Conservation (phyloP, 2,329 filamentous ascomycete genomes). For the Atkinsonella hypoxylon region DNA sequence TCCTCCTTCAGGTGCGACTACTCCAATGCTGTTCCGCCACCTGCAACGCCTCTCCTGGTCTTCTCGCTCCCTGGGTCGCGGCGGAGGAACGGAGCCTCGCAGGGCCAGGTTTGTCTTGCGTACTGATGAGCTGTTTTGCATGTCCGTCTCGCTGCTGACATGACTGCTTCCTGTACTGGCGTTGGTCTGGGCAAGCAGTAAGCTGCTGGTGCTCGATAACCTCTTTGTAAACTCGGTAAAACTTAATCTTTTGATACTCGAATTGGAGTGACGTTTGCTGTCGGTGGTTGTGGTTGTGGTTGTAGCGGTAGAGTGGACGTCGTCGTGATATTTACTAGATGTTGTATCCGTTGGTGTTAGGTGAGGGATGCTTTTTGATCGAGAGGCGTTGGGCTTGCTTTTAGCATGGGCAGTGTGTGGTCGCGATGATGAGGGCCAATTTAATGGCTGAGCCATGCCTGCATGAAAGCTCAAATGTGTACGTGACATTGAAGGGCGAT, state of each 20-base stretch:
- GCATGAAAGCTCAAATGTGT: constrained; percentile 21
- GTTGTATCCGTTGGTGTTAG: constrained; percentile 20
- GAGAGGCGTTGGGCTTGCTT: constrained; percentile 29
- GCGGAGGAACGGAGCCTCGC: constrained; percentile 21
- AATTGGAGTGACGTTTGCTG: constrained; percentile 36
- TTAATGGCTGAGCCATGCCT: constrained; percentile 11
- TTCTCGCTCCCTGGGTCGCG: constrained; percentile 23
- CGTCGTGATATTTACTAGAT: constrained; percentile 14
- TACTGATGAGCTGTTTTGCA: constrained; percentile 22
- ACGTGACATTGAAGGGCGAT: constrained; percentile 20
- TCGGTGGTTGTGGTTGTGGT: constrained; percentile 16
- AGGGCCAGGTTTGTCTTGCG: constrained; percentile 29
- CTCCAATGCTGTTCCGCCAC: constrained; percentile 45
- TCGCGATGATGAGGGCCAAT: constrained; percentile 20
- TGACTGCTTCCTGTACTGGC: constrained; percentile 35
- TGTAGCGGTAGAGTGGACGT: constrained; percentile 8
- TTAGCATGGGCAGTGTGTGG: constrained; percentile 44
- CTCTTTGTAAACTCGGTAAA: constrained; percentile 50
- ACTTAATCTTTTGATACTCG: constrained; percentile 45
- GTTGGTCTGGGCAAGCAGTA: constrained; percentile 48
- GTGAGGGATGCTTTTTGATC: constrained; percentile 37
- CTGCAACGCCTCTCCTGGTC: constrained; percentile 35
- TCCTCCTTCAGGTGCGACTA: constrained; percentile 40
- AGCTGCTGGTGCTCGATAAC: constrained; percentile 47
- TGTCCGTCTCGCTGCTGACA: constrained; percentile 33